Conservation (phyloP, 2,329 filamentous ascomycete genomes). For the Zymoseptoria ardabiliae region DNA sequence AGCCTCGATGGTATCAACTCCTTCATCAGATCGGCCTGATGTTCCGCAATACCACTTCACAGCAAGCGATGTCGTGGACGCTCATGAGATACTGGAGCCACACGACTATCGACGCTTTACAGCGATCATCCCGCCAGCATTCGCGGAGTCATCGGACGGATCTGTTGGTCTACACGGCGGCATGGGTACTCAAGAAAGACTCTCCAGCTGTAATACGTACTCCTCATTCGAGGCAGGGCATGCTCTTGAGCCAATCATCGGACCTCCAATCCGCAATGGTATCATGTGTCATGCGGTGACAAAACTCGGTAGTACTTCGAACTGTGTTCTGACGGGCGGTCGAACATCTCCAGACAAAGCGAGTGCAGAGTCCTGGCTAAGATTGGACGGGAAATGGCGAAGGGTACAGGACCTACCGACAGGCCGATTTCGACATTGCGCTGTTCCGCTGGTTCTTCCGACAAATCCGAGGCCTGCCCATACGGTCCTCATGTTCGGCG, state of each 20-base stretch:
- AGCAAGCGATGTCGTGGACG: slow-evolving; percentile 19
- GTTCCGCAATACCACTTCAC: slow-evolving; percentile 19
- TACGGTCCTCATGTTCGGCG: slow-evolving; percentile 40
- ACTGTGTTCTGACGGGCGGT: slow-evolving; percentile 65
- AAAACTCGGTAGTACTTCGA: slow-evolving; percentile 47
- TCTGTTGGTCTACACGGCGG: slow-evolving; percentile 38
- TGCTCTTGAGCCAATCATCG: slow-evolving; percentile 17
- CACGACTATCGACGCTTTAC: slow-evolving; percentile 33
- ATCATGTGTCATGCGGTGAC: slow-evolving; percentile 72
- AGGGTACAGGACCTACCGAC: slow-evolving; percentile 57
- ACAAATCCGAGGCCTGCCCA: slow-evolving; percentile 25
- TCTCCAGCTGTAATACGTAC: slow-evolving; percentile 42
- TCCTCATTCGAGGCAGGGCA: slow-evolving; percentile 17
- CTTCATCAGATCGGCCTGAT: slow-evolving; percentile 12
- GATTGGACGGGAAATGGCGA: slow-evolving; percentile 56
- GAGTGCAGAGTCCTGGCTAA: slow-evolving; percentile 69
- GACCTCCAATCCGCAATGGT: slow-evolving; percentile 28
- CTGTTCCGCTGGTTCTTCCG: slow-evolving; percentile 39
- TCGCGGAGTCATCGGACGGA: slow-evolving; percentile 22
- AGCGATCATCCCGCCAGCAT: slow-evolving; percentile 30
- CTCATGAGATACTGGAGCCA: slow-evolving; percentile 21
- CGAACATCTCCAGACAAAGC: slow-evolving; percentile 66
- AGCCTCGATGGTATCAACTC: slow-evolving; percentile 14
- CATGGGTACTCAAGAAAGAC: slow-evolving; percentile 41
- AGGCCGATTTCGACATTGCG: slow-evolving; percentile 70